phyloP scores from a whole-genome alignment of 164 flowering plant species.

The Aristolochia contorta region DNA sequence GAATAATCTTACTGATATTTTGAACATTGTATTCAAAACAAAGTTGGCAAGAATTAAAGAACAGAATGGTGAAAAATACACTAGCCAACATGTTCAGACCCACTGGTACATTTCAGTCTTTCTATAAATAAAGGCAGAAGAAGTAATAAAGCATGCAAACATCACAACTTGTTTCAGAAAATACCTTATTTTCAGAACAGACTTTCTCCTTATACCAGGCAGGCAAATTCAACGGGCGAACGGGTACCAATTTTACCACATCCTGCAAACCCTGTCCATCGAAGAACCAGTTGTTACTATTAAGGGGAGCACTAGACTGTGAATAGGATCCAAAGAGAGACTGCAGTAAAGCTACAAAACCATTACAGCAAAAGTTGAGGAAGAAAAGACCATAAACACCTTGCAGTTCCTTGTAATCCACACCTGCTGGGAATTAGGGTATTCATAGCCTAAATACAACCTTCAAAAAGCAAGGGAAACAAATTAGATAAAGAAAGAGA shows the following conservation, averaged over 20 bases:
- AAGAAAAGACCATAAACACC: conserved; percentile 23
- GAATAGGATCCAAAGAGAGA: too few species aligned
- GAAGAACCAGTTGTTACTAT: not conserved
- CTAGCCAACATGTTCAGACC: too few species aligned
- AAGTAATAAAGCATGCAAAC: too few species aligned
- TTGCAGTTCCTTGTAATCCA: conserved; percentile 81
- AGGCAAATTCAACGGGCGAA: conserved; percentile 61
- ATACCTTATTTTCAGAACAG: conserved; percentile 61
- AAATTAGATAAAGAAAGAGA: too few species aligned
- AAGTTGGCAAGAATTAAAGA: too few species aligned
- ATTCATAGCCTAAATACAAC: conserved; percentile 56
- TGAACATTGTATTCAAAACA: too few species aligned
- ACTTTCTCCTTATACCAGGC: conserved; percentile 93
- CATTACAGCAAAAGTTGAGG: not conserved
- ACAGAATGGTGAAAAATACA: too few species aligned
- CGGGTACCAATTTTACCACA: conserved; percentile 55
- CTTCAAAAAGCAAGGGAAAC: conserved; percentile 14
- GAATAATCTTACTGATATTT: too few species aligned
- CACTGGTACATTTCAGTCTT: not conserved
- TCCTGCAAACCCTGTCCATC: conserved; percentile 65
- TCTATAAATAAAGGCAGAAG: too few species aligned
- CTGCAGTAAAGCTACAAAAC: not conserved
- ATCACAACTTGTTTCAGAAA: not conserved
- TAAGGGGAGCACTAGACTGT: not conserved
- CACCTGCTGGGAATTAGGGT: conserved; percentile 76